phyloP scores from a whole-genome alignment of 2,329 filamentous ascomycete genomes.

The Sphaerulina musiva region DNA sequence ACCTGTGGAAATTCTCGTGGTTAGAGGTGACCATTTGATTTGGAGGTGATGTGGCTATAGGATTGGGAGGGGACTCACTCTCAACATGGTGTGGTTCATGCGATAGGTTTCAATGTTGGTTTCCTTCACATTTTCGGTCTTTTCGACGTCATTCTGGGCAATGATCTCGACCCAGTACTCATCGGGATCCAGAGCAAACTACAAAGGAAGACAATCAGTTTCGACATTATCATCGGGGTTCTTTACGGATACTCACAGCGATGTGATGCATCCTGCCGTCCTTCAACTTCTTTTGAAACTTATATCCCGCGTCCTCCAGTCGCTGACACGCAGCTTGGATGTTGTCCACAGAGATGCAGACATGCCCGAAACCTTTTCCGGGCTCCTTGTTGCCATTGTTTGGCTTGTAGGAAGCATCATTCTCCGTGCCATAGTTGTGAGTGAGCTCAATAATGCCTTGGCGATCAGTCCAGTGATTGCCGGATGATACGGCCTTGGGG shows the following conservation, averaged over 20 bases:
- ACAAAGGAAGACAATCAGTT: neutral
- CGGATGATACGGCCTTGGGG: conserved; percentile 64
- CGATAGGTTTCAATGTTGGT: conserved; percentile 67
- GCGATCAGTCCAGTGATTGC: conserved; percentile 70
- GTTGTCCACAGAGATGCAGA: conserved; percentile 62
- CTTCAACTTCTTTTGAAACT: conserved; percentile 88
- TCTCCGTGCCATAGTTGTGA: conserved; percentile 82
- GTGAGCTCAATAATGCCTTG: conserved; percentile 73
- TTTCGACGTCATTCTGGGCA: conserved; percentile 62
- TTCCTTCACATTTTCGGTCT: conserved; percentile 63
- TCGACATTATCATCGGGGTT: neutral
- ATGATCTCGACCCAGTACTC: conserved; percentile 66
- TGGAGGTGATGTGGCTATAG: no score
- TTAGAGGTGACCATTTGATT: no score
- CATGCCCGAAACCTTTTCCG: conserved; percentile 73
- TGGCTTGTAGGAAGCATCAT: conserved; percentile 70
- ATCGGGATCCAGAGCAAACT: conserved; percentile 17
- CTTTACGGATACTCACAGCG: conserved; percentile 41
- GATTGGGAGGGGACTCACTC: conserved; percentile 48
- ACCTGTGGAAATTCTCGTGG: no score
- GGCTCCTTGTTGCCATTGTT: conserved; percentile 90
- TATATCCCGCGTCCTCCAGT: conserved; percentile 82
- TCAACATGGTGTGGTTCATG: conserved; percentile 87
- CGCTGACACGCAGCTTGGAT: conserved; percentile 85
- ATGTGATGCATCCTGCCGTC: conserved; percentile 85